Conservation (phyloP, 352 stramenopile genomes). For the Stramenopiles sp. region DNA sequence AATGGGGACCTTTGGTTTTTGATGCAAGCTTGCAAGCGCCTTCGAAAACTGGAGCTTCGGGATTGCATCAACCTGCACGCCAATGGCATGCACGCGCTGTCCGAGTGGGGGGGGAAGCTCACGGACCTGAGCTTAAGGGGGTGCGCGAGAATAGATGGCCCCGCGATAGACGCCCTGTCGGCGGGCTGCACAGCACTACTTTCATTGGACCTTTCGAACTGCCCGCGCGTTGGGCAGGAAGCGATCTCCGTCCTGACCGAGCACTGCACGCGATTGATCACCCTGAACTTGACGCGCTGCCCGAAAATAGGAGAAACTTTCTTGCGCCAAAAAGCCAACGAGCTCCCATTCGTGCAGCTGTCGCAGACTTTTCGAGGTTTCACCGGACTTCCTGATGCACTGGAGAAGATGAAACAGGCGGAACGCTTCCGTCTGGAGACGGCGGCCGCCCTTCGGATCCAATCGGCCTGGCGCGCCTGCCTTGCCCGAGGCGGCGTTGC, state of each 20-base stretch:
- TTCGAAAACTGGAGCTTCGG: slow-evolving; percentile 56
- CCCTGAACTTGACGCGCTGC: background rate
- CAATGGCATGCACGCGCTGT: slow-evolving; percentile 36
- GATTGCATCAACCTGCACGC: slow-evolving; percentile 42
- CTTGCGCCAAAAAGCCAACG: slow-evolving; percentile 16
- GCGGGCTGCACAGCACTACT: slow-evolving; percentile 42
- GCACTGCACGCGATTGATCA: background rate
- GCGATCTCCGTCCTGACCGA: background rate
- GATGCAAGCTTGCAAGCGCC: slow-evolving; percentile 29
- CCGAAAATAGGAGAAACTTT: background rate
- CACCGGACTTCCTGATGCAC: slow-evolving; percentile 49
- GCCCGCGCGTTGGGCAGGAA: slow-evolving; percentile 35
- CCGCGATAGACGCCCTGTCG: slow-evolving; percentile 39
- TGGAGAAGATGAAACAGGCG: slow-evolving; percentile 38
- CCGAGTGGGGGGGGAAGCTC: slow-evolving; percentile 34
- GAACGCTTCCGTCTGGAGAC: slow-evolving; percentile 32
- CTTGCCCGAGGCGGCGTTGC: slow-evolving; percentile 40
- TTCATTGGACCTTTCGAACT: slow-evolving; percentile 56
- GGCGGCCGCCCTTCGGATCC: slow-evolving; percentile 40
- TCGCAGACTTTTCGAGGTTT: slow-evolving; percentile 54
- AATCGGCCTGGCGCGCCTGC: slow-evolving; percentile 51
- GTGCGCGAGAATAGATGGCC: slow-evolving; percentile 49
- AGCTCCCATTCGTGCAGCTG: slow-evolving; percentile 56
- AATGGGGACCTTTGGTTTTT: slow-evolving; percentile 45
- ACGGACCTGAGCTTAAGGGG: slow-evolving; percentile 44